Base-by-base conservation (phyloP, 2,329 filamentous ascomycete species). In the Grosmannia serpens region DNA sequence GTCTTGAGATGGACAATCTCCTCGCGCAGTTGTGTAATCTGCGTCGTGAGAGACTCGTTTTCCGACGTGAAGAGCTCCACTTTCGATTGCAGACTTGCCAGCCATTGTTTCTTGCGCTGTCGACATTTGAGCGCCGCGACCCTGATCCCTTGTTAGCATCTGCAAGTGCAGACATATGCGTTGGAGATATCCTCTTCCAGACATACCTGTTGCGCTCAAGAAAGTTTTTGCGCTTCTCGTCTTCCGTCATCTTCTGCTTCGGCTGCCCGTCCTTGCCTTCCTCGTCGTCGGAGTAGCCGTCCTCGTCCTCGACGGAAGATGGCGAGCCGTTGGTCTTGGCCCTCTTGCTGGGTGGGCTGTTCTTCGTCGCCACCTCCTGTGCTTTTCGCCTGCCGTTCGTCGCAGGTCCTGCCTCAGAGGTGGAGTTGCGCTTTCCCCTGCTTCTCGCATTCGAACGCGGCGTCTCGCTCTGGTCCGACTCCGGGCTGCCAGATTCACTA, bases 171-270 rank as follows among this genome's bases (percentile, higher is more conserved):
- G 44, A 47, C 0, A 27, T 5, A 44, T 2, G 20, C 15, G 15
- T n/a, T 17, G 20, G 10, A n/a, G n/a, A 38, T 38, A 4, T 38
- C 35, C 10, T 31, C 29, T 31, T 4, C 13, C 24, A 24, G 17
- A 56, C 60, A 33, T 51, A 95, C 92, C 92, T 85, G 71, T 99
- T 99, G 31, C 94, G 82, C 69, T 99, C 94, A 2, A 99, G 77
- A 72, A 99, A 99, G 70, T 97, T 99, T 75, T 95, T 96, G 49
- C 94, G 83, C 77, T 99, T 99, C 76, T 99, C 94, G 68, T 97
- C 94, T 59, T 97, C 94, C 0, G 91, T 96, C 90, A 96, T 95
- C 77, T 96, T 96, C 0, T 71, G 69, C 71, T 85, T 87, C 49
- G 77, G 76, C 66, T 86, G 83, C 47, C 78, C 79, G 7, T 82